Base-by-base conservation (phyloP, 768 basidiomycete species). In the Amanita pseudoporphyria region DNA sequence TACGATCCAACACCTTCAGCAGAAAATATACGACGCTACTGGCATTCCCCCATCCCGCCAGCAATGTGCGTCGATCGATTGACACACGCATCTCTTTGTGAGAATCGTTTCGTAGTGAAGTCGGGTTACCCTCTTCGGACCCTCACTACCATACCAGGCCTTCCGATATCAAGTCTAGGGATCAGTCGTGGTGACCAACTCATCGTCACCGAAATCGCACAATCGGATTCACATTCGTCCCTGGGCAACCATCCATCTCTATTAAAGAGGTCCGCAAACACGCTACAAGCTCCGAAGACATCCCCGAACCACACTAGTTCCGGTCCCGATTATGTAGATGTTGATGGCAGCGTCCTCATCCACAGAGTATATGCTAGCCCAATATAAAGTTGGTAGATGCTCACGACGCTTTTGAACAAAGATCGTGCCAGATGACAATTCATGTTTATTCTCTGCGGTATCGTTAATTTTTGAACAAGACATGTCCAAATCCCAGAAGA, bases 381-480 rank as follows among this genome's bases (percentile, higher is more conserved):
- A 31, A 31, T 40, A n/a, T 22, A 10, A n/a, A n/a, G 12, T 5
- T 1, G 32, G 26, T 43, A 13, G 30, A 24, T 9, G 19, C 32
- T 49, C 4, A 13, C 10, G 12, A 30, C 26, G 41, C 12, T 24
- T 22, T 21, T 31, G 54, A 30, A 40, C 54, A 32, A 54, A 87
- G 79, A 74, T 92, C 49, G 90, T 95, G 14, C 94, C 93, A n/a
- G 95, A 98, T 59, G 95, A 98, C 67, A 98, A 98, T 59, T 87
- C 91, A 1, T 98, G 95, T 64, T 70, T 98, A 26, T 98, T 97
- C 69, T 86, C 86, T 3, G 82, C 92, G 2, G 71, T 90, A 39
- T 89, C 87, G 13, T 68, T 95, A 36, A 71, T 95, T 1, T 94
- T 97, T 58, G 81, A 85, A 60, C 91, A 94, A 58, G 81, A 80